These are phyloP conservation scores for Umbelopsis vinacea DNA, from an alignment of 192 early-diverging fungal species.

Conservation along the genomic window DNA sequence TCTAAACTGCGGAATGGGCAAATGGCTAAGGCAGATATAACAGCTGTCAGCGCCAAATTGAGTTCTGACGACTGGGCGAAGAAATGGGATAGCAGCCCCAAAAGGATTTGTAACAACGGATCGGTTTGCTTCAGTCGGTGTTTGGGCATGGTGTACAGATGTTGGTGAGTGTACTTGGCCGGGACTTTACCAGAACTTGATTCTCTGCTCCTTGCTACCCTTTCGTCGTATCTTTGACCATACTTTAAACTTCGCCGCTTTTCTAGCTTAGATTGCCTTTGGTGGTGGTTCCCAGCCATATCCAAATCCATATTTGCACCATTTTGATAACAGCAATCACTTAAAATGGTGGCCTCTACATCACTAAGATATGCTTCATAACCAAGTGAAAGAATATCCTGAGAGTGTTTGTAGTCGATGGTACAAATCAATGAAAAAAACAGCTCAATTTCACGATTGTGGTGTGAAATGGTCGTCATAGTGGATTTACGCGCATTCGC, in stretches of 20 bases:
- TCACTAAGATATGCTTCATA: conserved; percentile 62
- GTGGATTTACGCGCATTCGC: neutral
- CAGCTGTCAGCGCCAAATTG: conserved; percentile 91
- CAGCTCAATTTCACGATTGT: conserved; percentile 59
- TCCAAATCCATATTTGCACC: conserved; percentile 35
- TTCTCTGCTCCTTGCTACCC: conserved; percentile 18
- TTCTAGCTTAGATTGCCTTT: conserved; percentile 39
- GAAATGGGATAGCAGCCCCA: conserved; percentile 73
- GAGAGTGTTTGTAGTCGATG: conserved; percentile 53
- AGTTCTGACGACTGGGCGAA: conserved; percentile 87
- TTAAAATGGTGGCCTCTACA: conserved; percentile 51
- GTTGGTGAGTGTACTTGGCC: conserved; percentile 27
- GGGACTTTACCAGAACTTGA: neutral
- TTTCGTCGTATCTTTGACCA: conserved; percentile 47
- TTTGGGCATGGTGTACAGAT: conserved; percentile 33
- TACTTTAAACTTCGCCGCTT: conserved; percentile 57
- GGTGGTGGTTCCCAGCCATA: conserved; percentile 22
- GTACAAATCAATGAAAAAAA: conserved; percentile 61
- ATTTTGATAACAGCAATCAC: conserved; percentile 54
- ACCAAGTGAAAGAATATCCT: conserved; percentile 57
- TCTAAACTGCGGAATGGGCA: conserved; percentile 76
- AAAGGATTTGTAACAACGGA: conserved; percentile 68
- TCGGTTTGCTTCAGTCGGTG: conserved; percentile 55
- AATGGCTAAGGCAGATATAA: conserved; percentile 81
- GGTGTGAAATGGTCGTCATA: conserved; percentile 53